phyloP scores from a whole-genome alignment of 2,329 filamentous ascomycete genomes.

The Geosmithia flava region DNA sequence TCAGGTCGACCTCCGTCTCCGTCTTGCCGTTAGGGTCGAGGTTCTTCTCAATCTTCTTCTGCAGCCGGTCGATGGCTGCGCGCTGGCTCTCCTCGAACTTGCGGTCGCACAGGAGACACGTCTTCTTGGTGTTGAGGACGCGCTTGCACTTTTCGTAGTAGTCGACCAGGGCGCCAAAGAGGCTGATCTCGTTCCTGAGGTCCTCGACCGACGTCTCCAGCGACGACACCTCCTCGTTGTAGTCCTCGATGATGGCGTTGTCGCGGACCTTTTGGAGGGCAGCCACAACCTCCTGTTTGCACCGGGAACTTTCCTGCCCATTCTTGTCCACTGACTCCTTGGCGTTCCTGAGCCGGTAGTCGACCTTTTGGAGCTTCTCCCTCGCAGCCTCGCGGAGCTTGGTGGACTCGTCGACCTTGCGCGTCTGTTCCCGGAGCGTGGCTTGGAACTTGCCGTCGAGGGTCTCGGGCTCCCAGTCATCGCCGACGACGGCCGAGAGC shows the following conservation, averaged over 20 bases:
- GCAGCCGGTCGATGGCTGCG: slow-evolving; percentile 47
- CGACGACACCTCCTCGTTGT: slow-evolving; percentile 34
- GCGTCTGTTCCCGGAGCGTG: slow-evolving; percentile 43
- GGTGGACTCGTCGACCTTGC: slow-evolving; percentile 50
- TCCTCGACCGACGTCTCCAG: slow-evolving; percentile 46
- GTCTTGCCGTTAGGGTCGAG: slow-evolving; percentile 50
- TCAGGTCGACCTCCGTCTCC: slow-evolving; percentile 49
- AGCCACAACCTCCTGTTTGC: slow-evolving; percentile 41
- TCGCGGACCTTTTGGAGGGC: slow-evolving; percentile 33
- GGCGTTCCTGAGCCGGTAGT: slow-evolving; percentile 56
- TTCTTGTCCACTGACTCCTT: slow-evolving; percentile 55
- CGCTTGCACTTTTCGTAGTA: slow-evolving; percentile 61
- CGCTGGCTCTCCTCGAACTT: slow-evolving; percentile 48
- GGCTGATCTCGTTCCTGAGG: slow-evolving; percentile 53
- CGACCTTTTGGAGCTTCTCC: slow-evolving; percentile 64
- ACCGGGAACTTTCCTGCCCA: slow-evolving; percentile 46
- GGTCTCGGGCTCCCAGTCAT: slow-evolving; percentile 54
- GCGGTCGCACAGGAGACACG: slow-evolving; percentile 66
- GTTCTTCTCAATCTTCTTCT: slow-evolving; percentile 53
- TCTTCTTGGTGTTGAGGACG: slow-evolving; percentile 53
- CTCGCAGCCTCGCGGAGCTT: slow-evolving; percentile 57
- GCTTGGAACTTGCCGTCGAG: slow-evolving; percentile 61
- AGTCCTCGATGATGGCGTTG: slow-evolving; percentile 38
- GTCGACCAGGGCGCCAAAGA: slow-evolving; percentile 55
- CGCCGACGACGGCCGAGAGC: slow-evolving; percentile 51